Conservation (phyloP, 2,329 filamentous ascomycete genomes). For the Westerdykella aurantiaca region DNA sequence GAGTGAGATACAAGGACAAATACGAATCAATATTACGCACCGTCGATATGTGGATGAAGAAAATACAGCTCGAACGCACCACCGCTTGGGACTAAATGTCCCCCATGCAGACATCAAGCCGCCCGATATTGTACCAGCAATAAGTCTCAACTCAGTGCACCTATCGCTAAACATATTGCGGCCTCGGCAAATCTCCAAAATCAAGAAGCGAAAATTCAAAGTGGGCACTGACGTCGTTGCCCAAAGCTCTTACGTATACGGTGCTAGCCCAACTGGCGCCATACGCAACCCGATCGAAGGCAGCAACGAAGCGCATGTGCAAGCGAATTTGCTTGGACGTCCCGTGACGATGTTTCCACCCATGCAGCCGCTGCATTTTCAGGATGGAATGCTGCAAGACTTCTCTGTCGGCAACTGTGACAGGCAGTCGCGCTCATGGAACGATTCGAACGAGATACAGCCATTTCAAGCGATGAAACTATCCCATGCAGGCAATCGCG, state of each 20-base stretch:
- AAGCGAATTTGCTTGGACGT: no score
- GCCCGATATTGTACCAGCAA: constrained; percentile 19
- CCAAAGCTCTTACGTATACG: not conserved
- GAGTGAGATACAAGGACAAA: not conserved
- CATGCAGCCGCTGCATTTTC: no score
- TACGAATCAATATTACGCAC: constrained; percentile 21
- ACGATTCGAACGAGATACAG: not conserved
- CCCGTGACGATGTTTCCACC: no score
- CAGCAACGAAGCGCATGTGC: not conserved
- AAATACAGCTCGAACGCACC: constrained; percentile 7
- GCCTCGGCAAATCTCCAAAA: not conserved
- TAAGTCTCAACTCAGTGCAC: constrained; percentile 24
- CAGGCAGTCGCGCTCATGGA: not conserved
- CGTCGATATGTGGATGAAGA: constrained; percentile 4
- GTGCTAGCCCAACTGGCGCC: not conserved
- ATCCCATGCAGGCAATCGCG: not conserved
- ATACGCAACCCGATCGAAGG: not conserved
- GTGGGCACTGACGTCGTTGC: no score
- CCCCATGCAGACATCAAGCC: constrained; percentile 25
- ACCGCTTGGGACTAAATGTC: constrained; percentile 20
- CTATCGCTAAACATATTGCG: constrained; percentile 17
- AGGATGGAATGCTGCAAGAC: not conserved
- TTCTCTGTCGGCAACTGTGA: not conserved
- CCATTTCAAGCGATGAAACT: not conserved
- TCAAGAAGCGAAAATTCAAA: not conserved